Evolutionary conservation across 2,329 filamentous ascomycete genomes (phyloP), one percentile per base, ranked within the genome.

Genomic region (Phoma sp.): DNA sequence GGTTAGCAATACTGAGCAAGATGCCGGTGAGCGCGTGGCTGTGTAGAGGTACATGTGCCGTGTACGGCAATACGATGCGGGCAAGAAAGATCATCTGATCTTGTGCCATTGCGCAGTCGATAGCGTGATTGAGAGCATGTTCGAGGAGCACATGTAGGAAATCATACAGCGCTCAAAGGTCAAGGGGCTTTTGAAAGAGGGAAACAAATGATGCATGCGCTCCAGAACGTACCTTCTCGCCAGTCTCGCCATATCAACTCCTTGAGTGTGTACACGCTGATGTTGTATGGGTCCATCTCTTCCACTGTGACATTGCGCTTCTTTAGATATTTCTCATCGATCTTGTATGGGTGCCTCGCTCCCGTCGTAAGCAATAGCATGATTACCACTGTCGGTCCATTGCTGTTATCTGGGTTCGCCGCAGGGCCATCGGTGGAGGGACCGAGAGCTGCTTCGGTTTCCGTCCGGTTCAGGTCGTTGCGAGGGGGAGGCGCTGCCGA

Each of bases 161-260:
- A n/a, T n/a, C 34, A 23, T 23, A 18, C 9, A 5, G 17, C 9
- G 20, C 18, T 33, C 29, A 33, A 34, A 3, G 6, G 21, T 37
- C 21, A 21, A 21, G n/a, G n/a, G n/a, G 25, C 28, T 15, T 12
- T 15, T 6, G 11, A 32, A 34, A 18, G 1, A 25, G 34, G 33
- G n/a, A 6, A 28, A 21, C 6, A 11, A 14, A 15, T 11, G 32
- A 10, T 45, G 37, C 9, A 34, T 40, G 38, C 21, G 32, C 2
- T 38, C 5, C 33, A 18, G 15, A 47, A 62, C 72, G 50, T 78
- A 84, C 83, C 91, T 66, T 87, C 88, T 64, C 92, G 84, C 93
- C 93, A 98, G 74, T 97, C 93, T 66, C 91, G 84, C 79, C 95
- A 84, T 72, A 98, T 96, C 69, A 97, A 80, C 78, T 97, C 92